Base-by-base conservation (phyloP, 805 yeast genomes). In the Monosporozyma servazzii region DNA sequence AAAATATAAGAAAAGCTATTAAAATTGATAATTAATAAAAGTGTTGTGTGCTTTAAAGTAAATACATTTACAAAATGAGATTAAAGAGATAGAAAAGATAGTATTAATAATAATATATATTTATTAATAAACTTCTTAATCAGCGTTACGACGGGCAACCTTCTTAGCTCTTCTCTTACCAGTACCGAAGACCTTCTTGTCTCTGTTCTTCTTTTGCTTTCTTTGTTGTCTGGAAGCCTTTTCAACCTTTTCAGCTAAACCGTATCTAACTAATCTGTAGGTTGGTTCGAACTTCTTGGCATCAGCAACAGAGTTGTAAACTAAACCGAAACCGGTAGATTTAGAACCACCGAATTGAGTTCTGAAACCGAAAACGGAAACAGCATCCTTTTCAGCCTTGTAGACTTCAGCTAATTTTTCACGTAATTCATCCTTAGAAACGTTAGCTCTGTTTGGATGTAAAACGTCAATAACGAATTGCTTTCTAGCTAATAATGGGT, bases 131-230 rank as follows among this genome's bases (percentile, higher is more conserved):
- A 45, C 41, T 20, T 51, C 59, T 57, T 86, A 86, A 73, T 86
- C 95, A 75, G 88, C 84, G 76, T 82, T 81, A 84, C 95, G 86
- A 77, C 80, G 86, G 73, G 91, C 91, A 73, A 83, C 81, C 76
- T 79, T 84, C 82, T 89, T 90, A 77, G 96, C 95, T 77, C 84
- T 86, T 76, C 87, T 82, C 75, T 81, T 85, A 72, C 90, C 95
- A 71, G 99, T 93, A 85, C 99, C 99, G 72, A 91, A 89, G 85
- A 88, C 76, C 87, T 93, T 93, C 89, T 86, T 84, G 73, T 86
- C 96, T 83, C 97, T 89, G 96, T 93, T 93, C 90, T 93, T 91
- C 89, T 86, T 88, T 83, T 91, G 98, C 80, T 93, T 93, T 84
- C 99, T 88, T 83, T 93, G 99, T 82, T 90, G 96, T 89, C 98